Evolutionary conservation across 768 basidiomycete genomes (phyloP), one percentile per base, ranked within the genome.

Genomic region (Coprinellus micaceus): DNA sequence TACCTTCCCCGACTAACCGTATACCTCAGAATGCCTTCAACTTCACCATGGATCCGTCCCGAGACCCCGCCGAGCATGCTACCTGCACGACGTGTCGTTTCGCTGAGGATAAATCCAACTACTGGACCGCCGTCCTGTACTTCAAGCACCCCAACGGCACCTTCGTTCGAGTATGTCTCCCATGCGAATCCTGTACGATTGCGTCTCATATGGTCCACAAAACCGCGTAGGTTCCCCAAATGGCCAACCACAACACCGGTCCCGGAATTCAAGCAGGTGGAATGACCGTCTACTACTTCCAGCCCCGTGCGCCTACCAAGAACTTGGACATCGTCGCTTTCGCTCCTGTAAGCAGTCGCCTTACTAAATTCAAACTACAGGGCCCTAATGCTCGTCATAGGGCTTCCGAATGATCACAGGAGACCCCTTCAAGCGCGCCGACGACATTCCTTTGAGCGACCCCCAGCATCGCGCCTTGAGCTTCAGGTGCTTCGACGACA

Each of bases 201-300:
- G 13, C 21, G 13, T 26, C n/a, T n/a, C n/a, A n/a, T n/a, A n/a
- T n/a, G n/a, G n/a, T n/a, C n/a, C n/a, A n/a, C n/a, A n/a, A n/a
- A n/a, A n/a, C n/a, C n/a, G n/a, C n/a, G n/a, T n/a, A 57, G 56
- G 56, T 57, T 22, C 56, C 50, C 24, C 56, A 57, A 47, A 57
- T 57, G 56, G 41, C 56, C 12, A 57, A 57, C 30, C 56, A 57
- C 30, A 57, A 57, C 28, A 57, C 56, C 21, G 56, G 56, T 12
- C 56, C 56, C 7, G 56, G 56, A 19, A n/a, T 45, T n/a, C 56
- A 57, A 43, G 49, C 56, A 4, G 56, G 56, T 9, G 56, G 56
- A 4, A 57, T 57, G 56, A 57, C 56, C 5, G 43, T 57, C 17
- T 57, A 57, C 51, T 57, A 57, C 49, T 57, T 57, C 56, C 56